These are phyloP conservation scores for Tuctoria greenei DNA, from an alignment of 176 grass and related monocot species.

Conservation along the genomic window DNA sequence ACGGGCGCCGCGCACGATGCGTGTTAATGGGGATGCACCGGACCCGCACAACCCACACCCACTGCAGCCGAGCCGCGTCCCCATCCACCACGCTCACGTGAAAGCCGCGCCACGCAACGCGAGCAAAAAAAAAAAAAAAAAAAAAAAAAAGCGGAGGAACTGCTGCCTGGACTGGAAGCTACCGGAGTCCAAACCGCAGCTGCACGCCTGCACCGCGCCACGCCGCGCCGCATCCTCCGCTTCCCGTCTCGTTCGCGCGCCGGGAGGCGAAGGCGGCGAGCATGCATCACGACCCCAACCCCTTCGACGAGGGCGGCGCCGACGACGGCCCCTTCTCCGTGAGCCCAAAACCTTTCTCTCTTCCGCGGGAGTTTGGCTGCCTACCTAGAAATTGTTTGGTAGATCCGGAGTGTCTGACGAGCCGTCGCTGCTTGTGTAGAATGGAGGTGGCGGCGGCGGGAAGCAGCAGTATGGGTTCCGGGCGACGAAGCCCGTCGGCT, in stretches of 20 bases:
- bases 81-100: slow-evolving; percentile 30
- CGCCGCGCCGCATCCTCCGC: not conserved
- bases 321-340: slow-evolving; percentile 71
- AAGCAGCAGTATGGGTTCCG: slow-evolving; percentile 60
- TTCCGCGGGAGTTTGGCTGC: not conserved
- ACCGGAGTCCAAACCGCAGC: slow-evolving; percentile 25
- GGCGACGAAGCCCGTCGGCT: slow-evolving; percentile 54
- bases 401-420: slow-evolving; percentile 38
- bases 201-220: not conserved
- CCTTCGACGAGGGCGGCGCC: slow-evolving; percentile 68
- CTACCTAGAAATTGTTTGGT: not conserved
- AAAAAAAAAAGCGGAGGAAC: not conserved
- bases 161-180: slow-evolving; percentile 39
- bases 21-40: slow-evolving; percentile 3
- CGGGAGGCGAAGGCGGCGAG: slow-evolving; percentile 30
- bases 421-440: slow-evolving; percentile 29
- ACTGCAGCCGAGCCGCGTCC: slow-evolving; percentile 6
- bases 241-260: not conserved
- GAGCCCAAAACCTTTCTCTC: not conserved
- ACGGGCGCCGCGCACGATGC: not conserved
- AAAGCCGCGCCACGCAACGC: not conserved
- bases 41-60: not conserved
- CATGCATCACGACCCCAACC: slow-evolving; percentile 82
- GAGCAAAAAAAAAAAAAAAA: not conserved
- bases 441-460: slow-evolving; percentile 49